Evolutionary conservation across 2,329 filamentous ascomycete species (phyloP).

Genomic region (Fusarium domesticum): DNA sequence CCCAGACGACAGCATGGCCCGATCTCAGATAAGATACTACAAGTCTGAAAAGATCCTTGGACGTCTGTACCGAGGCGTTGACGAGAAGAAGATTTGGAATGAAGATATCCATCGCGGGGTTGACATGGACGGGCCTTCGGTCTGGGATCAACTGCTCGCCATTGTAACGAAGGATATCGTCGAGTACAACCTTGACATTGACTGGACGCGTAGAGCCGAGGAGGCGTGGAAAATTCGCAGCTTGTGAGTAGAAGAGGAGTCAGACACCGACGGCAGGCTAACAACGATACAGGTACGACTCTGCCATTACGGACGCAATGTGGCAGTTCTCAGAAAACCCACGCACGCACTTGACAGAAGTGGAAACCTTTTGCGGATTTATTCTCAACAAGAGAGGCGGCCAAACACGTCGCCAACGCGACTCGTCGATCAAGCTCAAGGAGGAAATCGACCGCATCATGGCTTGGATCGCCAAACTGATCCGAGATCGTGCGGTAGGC

Average conservation of each 20-base stretch:
- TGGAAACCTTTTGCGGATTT: slow-evolving; percentile 55
- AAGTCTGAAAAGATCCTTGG: slow-evolving; percentile 66
- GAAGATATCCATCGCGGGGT: slow-evolving; percentile 42
- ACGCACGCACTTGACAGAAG: slow-evolving; percentile 42
- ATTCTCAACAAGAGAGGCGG: slow-evolving; percentile 50
- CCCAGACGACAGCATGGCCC: slow-evolving; percentile 41
- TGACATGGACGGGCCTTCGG: slow-evolving; percentile 29
- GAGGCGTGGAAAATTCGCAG: slow-evolving; percentile 45
- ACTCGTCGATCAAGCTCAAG: slow-evolving; percentile 49
- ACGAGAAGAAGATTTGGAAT: slow-evolving; percentile 66
- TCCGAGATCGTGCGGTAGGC: slow-evolving; percentile 21
- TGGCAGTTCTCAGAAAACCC: slow-evolving; percentile 45
- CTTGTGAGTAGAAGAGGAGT: slow-evolving; percentile 45
- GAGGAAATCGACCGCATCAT: slow-evolving; percentile 50
- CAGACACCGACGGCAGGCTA: slow-evolving; percentile 10
- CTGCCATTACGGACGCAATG: slow-evolving; percentile 41
- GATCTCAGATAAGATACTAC: slow-evolving; percentile 57
- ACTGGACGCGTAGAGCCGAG: slow-evolving; percentile 34
- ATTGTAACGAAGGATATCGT: slow-evolving; percentile 21
- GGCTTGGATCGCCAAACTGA: slow-evolving; percentile 39
- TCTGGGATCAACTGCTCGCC: slow-evolving; percentile 44
- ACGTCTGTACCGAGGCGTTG: slow-evolving; percentile 65
- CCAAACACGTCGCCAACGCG: slow-evolving; percentile 50
- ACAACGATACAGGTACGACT: slow-evolving; percentile 44
- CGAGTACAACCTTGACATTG: slow-evolving; percentile 22